phyloP scores from a whole-genome alignment of 495 filamentous ascomycete genomes.

The Tuber magnatum region DNA sequence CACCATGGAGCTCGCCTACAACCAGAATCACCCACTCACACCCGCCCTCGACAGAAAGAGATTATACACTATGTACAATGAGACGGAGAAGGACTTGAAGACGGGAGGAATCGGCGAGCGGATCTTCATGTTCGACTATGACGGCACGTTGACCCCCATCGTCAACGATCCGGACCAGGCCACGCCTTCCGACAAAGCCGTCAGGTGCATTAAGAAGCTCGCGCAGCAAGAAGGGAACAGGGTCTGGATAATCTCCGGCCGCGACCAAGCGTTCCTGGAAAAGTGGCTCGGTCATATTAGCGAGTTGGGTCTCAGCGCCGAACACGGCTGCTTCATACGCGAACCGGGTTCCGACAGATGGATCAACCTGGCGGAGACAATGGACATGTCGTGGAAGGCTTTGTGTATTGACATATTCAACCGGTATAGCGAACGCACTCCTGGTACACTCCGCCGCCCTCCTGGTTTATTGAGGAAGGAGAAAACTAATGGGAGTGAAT shows the following conservation, averaged over 20 bases:
- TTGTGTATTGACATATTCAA: slow-evolving; percentile 72
- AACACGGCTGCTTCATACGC: slow-evolving; percentile 91
- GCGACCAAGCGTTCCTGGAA: slow-evolving; percentile 80
- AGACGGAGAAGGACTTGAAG: slow-evolving; percentile 46
- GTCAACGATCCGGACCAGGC: slow-evolving; percentile 81
- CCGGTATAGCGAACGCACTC: slow-evolving; percentile 73
- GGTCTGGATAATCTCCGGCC: slow-evolving; percentile 96
- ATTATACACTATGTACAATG: slow-evolving; percentile 63
- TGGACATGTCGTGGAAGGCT: slow-evolving; percentile 87
- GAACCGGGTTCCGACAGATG: slow-evolving; percentile 64
- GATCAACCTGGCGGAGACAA: slow-evolving; percentile 74
- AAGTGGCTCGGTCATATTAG: slow-evolving; percentile 80
- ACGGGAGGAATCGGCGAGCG: slow-evolving; percentile 47
- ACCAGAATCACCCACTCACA: slow-evolving; percentile 65
- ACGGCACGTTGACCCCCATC: slow-evolving; percentile 94
- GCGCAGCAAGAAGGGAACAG: slow-evolving; percentile 71
- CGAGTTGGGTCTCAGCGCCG: slow-evolving; percentile 79
- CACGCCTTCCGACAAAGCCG: slow-evolving; percentile 72
- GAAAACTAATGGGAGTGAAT: not conserved
- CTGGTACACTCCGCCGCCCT: slow-evolving; percentile 49
- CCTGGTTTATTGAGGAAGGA: not conserved
- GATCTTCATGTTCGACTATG: slow-evolving; percentile 97
- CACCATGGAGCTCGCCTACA: slow-evolving; percentile 67
- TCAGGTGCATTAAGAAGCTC: slow-evolving; percentile 68
- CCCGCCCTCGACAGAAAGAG: slow-evolving; percentile 67